Evolutionary conservation across 352 stramenopile species (phyloP), one percentile per base, ranked within the genome.

Genomic region (Globisporangium rhizosaccharum): DNA sequence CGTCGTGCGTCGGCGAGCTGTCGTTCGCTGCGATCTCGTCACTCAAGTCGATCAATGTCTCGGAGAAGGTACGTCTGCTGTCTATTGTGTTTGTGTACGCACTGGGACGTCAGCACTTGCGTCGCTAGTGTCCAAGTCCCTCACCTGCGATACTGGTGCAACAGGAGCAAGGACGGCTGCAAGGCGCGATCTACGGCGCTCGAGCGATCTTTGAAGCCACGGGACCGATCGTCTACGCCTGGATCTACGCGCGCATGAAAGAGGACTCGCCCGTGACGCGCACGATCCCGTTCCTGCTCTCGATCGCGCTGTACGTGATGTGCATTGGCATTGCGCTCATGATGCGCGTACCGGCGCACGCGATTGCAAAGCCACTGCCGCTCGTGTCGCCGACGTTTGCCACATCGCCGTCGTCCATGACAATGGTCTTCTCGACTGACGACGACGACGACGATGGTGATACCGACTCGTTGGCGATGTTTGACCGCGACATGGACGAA

Each of bases 21-120:
- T 87, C 80, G 0, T 90, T 90, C 63, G 77, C 80, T 7, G 81
- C 81, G 17, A 86, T 83, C 39, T 76, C 73, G 59, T 86, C 76
- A 8, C 67, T 86, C 57, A 83, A 83, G 66, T 86, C 76, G 26
- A 70, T 81, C 63, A 82, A 86, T 49, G 72, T 67, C 18, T 90
- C 77, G 10, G 78, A 87, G 42, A 68, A 79, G 61, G 72, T 81
- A 30, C 7, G 30, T 50, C 4, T 56, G 28, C 5, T 4, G 18
- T 11, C 26, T 51, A 6, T 20, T 68, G 25, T 39, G 33, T 5
- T 39, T 14, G 7, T 14, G 9, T 12, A 8, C 8, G 33, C 3
- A 12, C 33, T 36, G 23, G 23, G 23, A 23, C 23, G 23, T 23
- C 23, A 23, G 23, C 23, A 0, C 59, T 56, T 26, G 42, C 45